Conservation (phyloP, 176 grass and related monocot genomes). For the Cenchrus fungigraminus region DNA sequence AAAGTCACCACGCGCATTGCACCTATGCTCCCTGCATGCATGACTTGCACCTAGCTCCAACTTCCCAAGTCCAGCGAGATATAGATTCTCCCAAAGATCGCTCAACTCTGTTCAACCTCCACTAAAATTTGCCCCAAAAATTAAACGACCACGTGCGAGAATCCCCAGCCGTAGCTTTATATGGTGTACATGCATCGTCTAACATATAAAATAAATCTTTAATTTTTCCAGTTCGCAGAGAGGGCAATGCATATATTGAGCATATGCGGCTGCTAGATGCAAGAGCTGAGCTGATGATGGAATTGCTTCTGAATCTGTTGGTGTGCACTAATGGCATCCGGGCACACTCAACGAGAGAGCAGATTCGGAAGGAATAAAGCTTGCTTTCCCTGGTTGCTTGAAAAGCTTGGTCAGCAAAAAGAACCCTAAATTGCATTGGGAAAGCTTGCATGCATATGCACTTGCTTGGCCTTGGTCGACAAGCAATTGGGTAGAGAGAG, state of each 20-base stretch:
- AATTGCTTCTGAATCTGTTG: background rate
- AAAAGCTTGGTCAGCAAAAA: background rate
- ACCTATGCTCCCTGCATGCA: background rate
- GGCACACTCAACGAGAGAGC: too few species aligned
- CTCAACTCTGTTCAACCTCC: constrained; percentile 31
- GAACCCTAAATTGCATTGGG: background rate
- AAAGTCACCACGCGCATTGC: background rate
- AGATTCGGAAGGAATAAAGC: constrained; percentile 45
- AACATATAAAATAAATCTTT: background rate
- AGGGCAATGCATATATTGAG: background rate
- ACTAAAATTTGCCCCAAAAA: background rate
- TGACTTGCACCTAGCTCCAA: constrained; percentile 5
- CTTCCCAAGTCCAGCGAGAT: constrained; percentile 21
- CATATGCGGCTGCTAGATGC: constrained; percentile 26
- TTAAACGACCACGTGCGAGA: constrained; percentile 21
- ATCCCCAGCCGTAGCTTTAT: constrained; percentile 41
- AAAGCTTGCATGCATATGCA: constrained; percentile 11
- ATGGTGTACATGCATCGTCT: too few species aligned
- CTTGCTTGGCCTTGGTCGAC: constrained; percentile 33
- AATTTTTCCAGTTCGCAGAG: constrained; percentile 8
- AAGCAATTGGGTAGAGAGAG: background rate
- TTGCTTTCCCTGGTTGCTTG: constrained; percentile 14
- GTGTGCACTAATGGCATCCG: background rate
- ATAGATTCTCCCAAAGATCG: constrained; percentile 25
- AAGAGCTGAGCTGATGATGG: background rate